Conservation (phyloP, 2,329 filamentous ascomycete genomes). For the Apiospora kogelbergensis region DNA sequence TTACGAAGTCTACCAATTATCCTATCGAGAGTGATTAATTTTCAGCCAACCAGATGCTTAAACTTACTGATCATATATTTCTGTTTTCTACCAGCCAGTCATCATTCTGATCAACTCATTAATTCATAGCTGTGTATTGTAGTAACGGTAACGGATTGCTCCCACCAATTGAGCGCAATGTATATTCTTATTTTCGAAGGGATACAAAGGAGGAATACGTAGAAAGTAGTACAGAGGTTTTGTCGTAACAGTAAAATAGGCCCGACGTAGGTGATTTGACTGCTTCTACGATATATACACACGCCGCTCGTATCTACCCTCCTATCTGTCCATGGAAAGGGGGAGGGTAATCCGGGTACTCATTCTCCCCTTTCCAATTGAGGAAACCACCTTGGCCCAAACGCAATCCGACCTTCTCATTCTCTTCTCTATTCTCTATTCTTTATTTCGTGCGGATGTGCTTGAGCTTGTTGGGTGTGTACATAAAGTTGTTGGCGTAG, state of each 20-base stretch:
- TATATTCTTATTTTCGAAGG: too few species aligned
- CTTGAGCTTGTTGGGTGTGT: constrained; percentile 84
- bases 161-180: too few species aligned
- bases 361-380: background rate
- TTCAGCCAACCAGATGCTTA: too few species aligned
- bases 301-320: background rate
- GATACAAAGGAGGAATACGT: too few species aligned
- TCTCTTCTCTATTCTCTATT: background rate
- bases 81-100: too few species aligned
- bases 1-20: too few species aligned
- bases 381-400: background rate
- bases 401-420: too few species aligned
- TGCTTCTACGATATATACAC: constrained; percentile 4
- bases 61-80: too few species aligned
- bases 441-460: constrained; percentile 74
- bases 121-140: too few species aligned
- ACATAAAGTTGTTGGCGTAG: constrained; percentile 95
- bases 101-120: too few species aligned
- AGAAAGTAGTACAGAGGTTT: background rate
- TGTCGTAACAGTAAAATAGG: background rate
- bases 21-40: too few species aligned
- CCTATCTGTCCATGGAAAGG: background rate
- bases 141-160: too few species aligned
- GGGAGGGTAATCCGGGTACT: background rate
- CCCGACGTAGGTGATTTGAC: background rate